These are phyloP conservation scores for Ilyonectria destructans DNA, from an alignment of 2,329 filamentous ascomycete genomes.

Conservation along the genomic window DNA sequence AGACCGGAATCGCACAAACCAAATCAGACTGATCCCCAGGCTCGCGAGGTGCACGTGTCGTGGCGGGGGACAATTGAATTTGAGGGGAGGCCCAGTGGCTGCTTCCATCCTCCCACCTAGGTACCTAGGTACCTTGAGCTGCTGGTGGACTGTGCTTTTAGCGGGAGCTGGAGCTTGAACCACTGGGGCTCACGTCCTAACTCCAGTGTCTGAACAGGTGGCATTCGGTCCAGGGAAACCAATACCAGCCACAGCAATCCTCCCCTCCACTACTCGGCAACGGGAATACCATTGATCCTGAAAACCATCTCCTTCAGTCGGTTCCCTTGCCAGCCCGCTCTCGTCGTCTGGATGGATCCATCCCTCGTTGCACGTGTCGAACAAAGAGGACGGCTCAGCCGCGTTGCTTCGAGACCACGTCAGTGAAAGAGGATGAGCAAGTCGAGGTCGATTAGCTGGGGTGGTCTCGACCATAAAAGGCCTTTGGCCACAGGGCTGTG, in stretches of 20 bases:
- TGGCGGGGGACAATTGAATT: slow-evolving; percentile 22
- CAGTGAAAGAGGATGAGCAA: not conserved
- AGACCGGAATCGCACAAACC: not conserved
- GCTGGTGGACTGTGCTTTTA: slow-evolving; percentile 9
- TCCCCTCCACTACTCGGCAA: not conserved
- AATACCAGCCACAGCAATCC: not conserved
- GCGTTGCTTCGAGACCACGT: not conserved
- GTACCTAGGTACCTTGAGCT: not conserved
- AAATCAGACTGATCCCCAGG: not conserved
- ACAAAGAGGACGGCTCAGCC: not conserved
- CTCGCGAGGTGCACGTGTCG: not conserved
- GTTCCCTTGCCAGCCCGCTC: not conserved
- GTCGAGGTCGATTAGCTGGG: not conserved
- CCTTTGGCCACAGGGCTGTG: slow-evolving; percentile 5
- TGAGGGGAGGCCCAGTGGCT: slow-evolving; percentile 7
- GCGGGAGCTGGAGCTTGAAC: slow-evolving; percentile 11
- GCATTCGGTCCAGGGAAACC: not conserved
- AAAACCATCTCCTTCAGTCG: not conserved
- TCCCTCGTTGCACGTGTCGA: not conserved
- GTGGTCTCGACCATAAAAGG: not conserved
- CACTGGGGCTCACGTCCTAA: not conserved
- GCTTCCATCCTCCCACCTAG: no score
- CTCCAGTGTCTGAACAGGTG: slow-evolving; percentile 3
- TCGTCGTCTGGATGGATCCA: not conserved
- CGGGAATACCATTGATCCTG: slow-evolving; percentile 14